Conservation (phyloP, 345 rosid species). For the Eucalyptus rudis region DNA sequence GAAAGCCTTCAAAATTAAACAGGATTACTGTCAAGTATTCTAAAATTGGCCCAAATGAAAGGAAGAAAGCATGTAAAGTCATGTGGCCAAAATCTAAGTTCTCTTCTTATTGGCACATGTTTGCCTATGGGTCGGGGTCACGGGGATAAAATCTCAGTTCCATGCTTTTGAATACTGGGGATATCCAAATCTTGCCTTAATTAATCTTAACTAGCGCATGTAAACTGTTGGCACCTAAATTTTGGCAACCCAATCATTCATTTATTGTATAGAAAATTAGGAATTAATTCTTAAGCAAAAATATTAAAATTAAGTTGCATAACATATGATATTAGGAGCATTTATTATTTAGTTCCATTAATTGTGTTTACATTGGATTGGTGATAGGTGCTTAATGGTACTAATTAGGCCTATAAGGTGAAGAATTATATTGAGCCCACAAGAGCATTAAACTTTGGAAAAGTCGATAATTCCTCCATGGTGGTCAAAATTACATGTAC, state of each 20-base stretch:
- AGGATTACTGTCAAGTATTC: not conserved
- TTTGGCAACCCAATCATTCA: not conserved
- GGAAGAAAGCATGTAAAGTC: not conserved
- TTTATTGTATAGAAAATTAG: too few relatives aligned
- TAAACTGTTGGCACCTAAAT: not conserved
- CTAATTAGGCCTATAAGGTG: not conserved
- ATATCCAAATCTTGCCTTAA: not conserved
- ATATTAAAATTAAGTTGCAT: not conserved
- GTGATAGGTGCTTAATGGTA: not conserved
- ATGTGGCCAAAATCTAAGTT: not conserved
- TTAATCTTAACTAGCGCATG: not conserved
- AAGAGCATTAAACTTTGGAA: not conserved
- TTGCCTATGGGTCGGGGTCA: not conserved
- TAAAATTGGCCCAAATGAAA: not conserved
- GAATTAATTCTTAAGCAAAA: not conserved
- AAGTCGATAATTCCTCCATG: not conserved
- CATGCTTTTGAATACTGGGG: not conserved
- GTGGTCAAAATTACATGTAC: not conserved
- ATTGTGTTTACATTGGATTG: fast-evolving
- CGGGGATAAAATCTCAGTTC: not conserved
- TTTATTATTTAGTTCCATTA: not conserved
- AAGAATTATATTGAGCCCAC: not conserved
- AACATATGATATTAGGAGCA: not conserved
- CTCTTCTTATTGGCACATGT: not conserved
- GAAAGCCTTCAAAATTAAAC: not conserved